Percentiles rank a stretch among this genome's conserved stretches.
These are phyloP conservation scores for Passalora sequoiae DNA, from an alignment of 2,329 filamentous ascomycete genomes.

Conservation along the genomic window DNA sequence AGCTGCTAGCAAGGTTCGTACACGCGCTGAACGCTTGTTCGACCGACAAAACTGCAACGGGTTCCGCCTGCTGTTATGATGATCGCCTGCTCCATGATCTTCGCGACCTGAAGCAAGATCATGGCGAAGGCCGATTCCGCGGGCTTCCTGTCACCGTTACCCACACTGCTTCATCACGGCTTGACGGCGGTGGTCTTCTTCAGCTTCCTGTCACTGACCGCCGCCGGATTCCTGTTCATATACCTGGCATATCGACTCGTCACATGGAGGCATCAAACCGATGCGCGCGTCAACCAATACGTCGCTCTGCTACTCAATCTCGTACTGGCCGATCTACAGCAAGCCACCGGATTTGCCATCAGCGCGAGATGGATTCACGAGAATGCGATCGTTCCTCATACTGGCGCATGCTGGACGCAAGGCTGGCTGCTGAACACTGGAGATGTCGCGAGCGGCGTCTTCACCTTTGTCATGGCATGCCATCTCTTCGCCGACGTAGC, in stretches of 20 bases:
- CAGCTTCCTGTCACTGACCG: constrained; percentile 45
- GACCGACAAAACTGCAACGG: not conserved
- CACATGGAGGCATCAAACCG: constrained; percentile 32
- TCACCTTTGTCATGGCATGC: constrained; percentile 59
- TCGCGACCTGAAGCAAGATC: not conserved
- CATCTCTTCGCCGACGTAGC: constrained; percentile 62
- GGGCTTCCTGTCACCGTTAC: constrained; percentile 31
- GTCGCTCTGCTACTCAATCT: constrained; percentile 64
- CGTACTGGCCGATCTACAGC: constrained; percentile 61
- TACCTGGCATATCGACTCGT: constrained; percentile 47
- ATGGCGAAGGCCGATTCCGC: not conserved
- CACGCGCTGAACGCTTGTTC: not conserved
- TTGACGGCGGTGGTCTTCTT: constrained; percentile 44
- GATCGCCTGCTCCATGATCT: too few species aligned
- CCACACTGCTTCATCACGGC: constrained; percentile 36
- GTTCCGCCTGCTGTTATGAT: not conserved
- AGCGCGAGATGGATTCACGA: constrained; percentile 54
- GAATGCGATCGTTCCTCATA: constrained; percentile 49
- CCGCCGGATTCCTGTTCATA: constrained; percentile 40
- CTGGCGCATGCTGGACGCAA: constrained; percentile 55
- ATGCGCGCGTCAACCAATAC: constrained; percentile 54
- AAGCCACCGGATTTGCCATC: constrained; percentile 58
- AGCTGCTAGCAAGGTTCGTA: not conserved
- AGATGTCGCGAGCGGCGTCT: constrained; percentile 60
- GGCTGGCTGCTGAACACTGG: constrained; percentile 58